Evolutionary conservation across 176 grass and related monocot genomes (phyloP).

Genomic region (Aegilops tauschii): DNA sequence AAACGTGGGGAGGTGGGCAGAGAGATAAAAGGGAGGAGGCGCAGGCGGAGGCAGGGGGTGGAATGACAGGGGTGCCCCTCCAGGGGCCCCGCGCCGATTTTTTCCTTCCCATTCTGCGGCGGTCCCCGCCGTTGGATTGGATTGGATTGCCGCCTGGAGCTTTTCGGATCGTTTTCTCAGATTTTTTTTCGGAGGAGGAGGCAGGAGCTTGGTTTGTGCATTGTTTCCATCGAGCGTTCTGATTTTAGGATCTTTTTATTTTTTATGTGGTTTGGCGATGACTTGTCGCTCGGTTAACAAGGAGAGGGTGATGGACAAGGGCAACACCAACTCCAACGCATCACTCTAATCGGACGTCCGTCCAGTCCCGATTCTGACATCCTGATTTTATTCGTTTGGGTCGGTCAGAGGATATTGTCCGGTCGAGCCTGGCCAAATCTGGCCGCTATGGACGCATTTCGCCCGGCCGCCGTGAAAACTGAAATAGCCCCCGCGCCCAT

Average conservation of each 20-base stretch:
- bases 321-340: no score
- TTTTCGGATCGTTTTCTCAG: background rate
- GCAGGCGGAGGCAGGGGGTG: background rate
- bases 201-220: background rate
- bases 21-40: slow-evolving; percentile 19
- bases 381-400: no score
- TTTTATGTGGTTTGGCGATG: background rate
- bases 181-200: background rate
- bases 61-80: slow-evolving; percentile 36
- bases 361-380: no score
- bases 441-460: no score
- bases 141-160: slow-evolving; percentile 12
- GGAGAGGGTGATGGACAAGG: no score
- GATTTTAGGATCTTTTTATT: background rate
- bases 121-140: slow-evolving; percentile 24
- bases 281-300: background rate
- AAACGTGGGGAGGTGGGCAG: slow-evolving; percentile 28
- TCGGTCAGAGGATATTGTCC: no score
- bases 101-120: background rate
- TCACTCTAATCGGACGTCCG: no score
- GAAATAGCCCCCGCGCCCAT: no score
- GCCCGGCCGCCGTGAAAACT: no score
- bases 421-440: no score
- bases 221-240: background rate
- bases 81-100: background rate